A percentile compares a stretch with the other conserved stretches of the same genome.
These are phyloP conservation scores for Neurospora sp. DNA, from an alignment of 495 filamentous ascomycete species.

Conservation along the genomic window DNA sequence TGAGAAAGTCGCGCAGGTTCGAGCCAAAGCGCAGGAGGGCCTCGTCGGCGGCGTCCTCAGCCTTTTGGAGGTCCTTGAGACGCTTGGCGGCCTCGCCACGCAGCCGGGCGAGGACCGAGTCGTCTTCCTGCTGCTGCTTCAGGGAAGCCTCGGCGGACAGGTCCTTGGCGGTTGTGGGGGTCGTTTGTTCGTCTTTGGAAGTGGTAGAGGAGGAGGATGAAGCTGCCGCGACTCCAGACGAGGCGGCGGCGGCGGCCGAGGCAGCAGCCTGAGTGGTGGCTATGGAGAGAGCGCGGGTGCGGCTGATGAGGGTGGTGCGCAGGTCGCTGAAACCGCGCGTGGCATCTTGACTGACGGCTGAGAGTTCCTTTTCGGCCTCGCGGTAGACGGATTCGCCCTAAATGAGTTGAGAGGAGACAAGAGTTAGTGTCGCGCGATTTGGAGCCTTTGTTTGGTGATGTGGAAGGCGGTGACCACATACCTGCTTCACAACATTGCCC, in stretches of 20 bases:
- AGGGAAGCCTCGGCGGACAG: slow-evolving; percentile 40
- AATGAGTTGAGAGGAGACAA: neutral
- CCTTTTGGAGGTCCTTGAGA: slow-evolving; percentile 83
- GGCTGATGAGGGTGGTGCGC: slow-evolving; percentile 53
- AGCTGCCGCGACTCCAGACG: slow-evolving; percentile 1
- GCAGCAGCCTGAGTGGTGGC: slow-evolving; percentile 26
- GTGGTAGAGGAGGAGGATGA: neutral
- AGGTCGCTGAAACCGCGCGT: slow-evolving; percentile 73
- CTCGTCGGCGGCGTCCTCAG: slow-evolving; percentile 96
- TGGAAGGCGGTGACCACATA: slow-evolving; percentile 20
- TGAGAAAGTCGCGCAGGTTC: slow-evolving; percentile 82
- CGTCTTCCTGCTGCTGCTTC: slow-evolving; percentile 50
- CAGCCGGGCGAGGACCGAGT: slow-evolving; percentile 75
- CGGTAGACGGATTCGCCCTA: slow-evolving; percentile 81
- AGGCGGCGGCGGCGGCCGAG: slow-evolving; percentile 2
- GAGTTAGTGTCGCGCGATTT: neutral
- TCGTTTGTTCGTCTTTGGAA: slow-evolving; percentile 21
- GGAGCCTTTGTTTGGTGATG: neutral
- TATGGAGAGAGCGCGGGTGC: slow-evolving; percentile 64
- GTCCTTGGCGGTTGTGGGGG: slow-evolving; percentile 30
- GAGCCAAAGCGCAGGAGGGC: slow-evolving; percentile 87
- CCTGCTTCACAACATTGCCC: slow-evolving; percentile 81
- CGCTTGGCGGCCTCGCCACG: slow-evolving; percentile 71
- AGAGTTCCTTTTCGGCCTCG: slow-evolving; percentile 70
- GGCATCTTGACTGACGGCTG: slow-evolving; percentile 67